Evolutionary conservation across 257 asterid species (phyloP).

Genomic region (Nicotiana tomentosiformis): DNA sequence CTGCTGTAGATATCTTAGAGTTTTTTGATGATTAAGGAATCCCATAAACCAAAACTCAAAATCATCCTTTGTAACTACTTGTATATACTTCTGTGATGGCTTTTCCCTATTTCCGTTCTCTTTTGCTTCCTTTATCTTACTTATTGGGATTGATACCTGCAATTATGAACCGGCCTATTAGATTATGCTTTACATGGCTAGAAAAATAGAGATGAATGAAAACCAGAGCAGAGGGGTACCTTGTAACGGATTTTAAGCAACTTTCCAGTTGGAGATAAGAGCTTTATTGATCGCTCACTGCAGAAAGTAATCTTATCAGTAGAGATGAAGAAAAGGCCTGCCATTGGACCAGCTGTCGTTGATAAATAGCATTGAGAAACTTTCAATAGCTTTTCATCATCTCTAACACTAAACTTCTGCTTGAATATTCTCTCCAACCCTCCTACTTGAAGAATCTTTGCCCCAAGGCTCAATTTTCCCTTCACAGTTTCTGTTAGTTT

Average conservation of each 20-base stretch:
- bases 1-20: slow-evolving; percentile 27
- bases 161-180: background rate
- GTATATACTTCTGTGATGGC: slow-evolving; percentile 42
- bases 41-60: slow-evolving; percentile 61
- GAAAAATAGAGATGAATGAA: background rate
- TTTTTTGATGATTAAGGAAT: slow-evolving; percentile 34
- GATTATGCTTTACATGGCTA: background rate
- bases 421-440: slow-evolving; percentile 18
- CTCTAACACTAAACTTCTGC: slow-evolving; percentile 1
- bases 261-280: slow-evolving; percentile 13
- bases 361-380: slow-evolving; percentile 13
- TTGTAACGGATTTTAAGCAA: slow-evolving; percentile 3
- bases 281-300: slow-evolving; percentile 13
- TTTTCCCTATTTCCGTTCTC: slow-evolving; percentile 21
- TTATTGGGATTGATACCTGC: slow-evolving; percentile 34
- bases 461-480: slow-evolving; percentile 45
- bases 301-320: slow-evolving; percentile 16
- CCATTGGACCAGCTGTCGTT: slow-evolving; percentile 16
- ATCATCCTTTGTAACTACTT: slow-evolving; percentile 34
- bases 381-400: slow-evolving; percentile 17
- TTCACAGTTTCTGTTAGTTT: slow-evolving; percentile 38
- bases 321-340: slow-evolving; percentile 14
- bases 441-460: slow-evolving; percentile 22
- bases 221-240: background rate
- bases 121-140: slow-evolving; percentile 21